Conservation (phyloP, 2,329 filamentous ascomycete species). For the Venturiaceae sp. region DNA sequence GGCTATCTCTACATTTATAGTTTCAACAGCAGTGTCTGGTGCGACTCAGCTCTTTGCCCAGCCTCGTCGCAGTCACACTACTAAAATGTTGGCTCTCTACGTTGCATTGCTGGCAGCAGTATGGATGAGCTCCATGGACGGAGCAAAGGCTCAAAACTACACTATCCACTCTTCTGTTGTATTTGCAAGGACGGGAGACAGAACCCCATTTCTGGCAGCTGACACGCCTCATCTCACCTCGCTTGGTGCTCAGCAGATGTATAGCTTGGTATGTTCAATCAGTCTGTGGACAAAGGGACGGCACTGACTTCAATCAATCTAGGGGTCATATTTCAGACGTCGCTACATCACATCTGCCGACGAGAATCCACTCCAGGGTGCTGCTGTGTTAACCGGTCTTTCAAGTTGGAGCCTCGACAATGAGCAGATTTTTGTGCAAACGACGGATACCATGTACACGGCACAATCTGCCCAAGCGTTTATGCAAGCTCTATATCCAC, state of each 20-base stretch:
- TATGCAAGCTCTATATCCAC: constrained; percentile 52
- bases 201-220: constrained; percentile 29
- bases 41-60: not conserved
- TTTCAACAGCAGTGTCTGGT: not conserved
- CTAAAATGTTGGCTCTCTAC: not conserved
- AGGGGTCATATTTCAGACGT: constrained; percentile 41
- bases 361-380: constrained; percentile 16
- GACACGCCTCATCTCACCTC: constrained; percentile 34
- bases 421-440: constrained; percentile 37
- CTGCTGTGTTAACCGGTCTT: constrained; percentile 31
- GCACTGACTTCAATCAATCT: constrained; percentile 11
- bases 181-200: constrained; percentile 46
- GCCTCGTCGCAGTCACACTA: not conserved
- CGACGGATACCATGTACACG: constrained; percentile 37
- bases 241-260: constrained; percentile 45
- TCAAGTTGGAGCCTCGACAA: constrained; percentile 33
- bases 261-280: constrained; percentile 13
- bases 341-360: constrained; percentile 36
- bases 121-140: constrained; percentile 1
- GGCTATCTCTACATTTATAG: too few relatives aligned
- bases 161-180: constrained; percentile 30
- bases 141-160: constrained; percentile 4
- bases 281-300: not conserved
- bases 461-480: constrained; percentile 49
- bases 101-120: not conserved